Evolutionary conservation across 1,284 basidiomycete genomes (phyloP).

Genomic region (Cutaneotrichosporon cutaneum): DNA sequence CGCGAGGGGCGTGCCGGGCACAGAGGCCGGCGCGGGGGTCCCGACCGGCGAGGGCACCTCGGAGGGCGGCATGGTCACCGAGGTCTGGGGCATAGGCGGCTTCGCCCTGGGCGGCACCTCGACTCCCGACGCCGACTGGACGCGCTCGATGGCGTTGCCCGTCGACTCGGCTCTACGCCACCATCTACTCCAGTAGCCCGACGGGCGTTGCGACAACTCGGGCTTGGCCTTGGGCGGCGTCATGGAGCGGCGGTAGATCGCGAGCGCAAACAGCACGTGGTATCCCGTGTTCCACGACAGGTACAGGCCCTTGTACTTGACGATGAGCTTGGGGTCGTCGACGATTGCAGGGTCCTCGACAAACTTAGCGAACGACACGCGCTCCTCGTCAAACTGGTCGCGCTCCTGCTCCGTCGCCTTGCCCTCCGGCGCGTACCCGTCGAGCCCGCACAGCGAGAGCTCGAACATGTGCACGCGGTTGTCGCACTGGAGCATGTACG

Average conservation of each 20-base stretch:
- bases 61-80: neutral
- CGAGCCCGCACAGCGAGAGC: slow-evolving; percentile 51
- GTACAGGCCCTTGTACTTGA: slow-evolving; percentile 55
- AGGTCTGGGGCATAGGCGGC: neutral
- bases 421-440: slow-evolving; percentile 37
- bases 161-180: slow-evolving; percentile 37
- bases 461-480: slow-evolving; percentile 55
- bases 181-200: slow-evolving; percentile 51
- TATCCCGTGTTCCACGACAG: slow-evolving; percentile 58
- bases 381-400: slow-evolving; percentile 51
- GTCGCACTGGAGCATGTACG: slow-evolving; percentile 55
- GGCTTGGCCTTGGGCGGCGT: slow-evolving; percentile 7
- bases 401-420: slow-evolving; percentile 36
- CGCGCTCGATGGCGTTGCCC: slow-evolving; percentile 7
- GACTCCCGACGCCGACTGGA: slow-evolving; percentile 6
- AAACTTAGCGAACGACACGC: slow-evolving; percentile 57
- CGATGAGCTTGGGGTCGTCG: slow-evolving; percentile 55
- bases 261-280: slow-evolving; percentile 56
- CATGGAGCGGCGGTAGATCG: slow-evolving; percentile 52
- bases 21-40: neutral
- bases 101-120: slow-evolving; percentile 2
- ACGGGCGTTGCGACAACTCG: slow-evolving; percentile 21
- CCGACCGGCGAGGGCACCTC: slow-evolving; percentile 1
- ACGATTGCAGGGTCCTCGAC: slow-evolving; percentile 55
- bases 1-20: neutral